Evolutionary conservation across 176 grass and related monocot species (phyloP), one percentile per base, ranked within the genome.

Genomic region (Phyllostachys edulis): DNA sequence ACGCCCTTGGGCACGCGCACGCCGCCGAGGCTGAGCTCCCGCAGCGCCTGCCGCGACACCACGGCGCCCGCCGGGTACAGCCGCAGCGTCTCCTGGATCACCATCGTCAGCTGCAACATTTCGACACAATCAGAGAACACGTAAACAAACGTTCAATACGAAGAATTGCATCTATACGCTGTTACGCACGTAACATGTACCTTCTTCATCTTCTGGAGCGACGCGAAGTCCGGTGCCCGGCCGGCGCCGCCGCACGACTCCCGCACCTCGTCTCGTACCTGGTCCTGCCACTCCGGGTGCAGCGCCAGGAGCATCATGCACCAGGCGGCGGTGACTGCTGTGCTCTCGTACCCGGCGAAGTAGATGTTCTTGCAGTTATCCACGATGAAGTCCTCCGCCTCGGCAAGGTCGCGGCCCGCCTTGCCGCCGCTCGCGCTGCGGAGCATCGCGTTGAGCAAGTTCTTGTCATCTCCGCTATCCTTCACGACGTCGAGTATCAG

Each of bases 291-390:
- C 5, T 92, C 92, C 6, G 95, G 95, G 84, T 98, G 91, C 42
- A 95, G 80, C 12, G 75, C 89, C 5, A 98, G 91, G 23, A 98
- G 82, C 95, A 98, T 91, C 45, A 95, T 37, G 78, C 91, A 82
- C 95, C 95, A 98, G 0, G 87, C 80, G 7, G 92, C 85, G 0
- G 91, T 93, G 16, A 95, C 91, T 5, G 95, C 95, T 4, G 95
- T 95, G 57, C 73, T 91, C 80, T 98, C 95, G 79, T 98, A 92
- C 27, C 95, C 95, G 0, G 95, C 95, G 42, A 98, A 98, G 78
- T 93, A 95, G 45, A 98, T 95, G 56, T 86, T 95, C 91, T 98
- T 98, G 63, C 95, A 95, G 82, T 98, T 98, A 64, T 95, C 92
- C 2, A 98, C 92, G 4, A 98, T 54, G 80, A 98, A 98, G 9